A percentile compares a stretch with the other conserved stretches of the same genome.
Evolutionary conservation across 23 red algal species (phyloP).

Genomic region (Gracilaria caudata): DNA sequence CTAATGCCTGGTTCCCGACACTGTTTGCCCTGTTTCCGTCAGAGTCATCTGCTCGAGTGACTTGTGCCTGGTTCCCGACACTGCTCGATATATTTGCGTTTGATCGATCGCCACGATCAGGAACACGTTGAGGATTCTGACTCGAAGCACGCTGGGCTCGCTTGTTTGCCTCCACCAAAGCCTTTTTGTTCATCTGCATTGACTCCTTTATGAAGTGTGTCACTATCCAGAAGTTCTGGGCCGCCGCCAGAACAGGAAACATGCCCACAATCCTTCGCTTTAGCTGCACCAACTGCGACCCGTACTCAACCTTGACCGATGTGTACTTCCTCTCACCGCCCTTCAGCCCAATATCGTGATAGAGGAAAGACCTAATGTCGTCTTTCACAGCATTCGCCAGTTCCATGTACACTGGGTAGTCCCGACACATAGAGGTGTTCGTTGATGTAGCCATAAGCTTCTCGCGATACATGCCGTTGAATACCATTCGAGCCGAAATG

Average conservation of each 20-base stretch:
- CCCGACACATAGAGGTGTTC: neutral
- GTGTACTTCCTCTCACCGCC: neutral
- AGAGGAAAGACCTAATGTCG: neutral
- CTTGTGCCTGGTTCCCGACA: too few relatives aligned
- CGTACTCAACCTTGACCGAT: neutral
- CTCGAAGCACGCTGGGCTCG: neutral
- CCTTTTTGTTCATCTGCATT: neutral
- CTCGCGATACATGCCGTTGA: neutral
- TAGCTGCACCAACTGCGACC: neutral
- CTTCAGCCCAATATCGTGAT: neutral
- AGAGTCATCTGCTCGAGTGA: too few relatives aligned
- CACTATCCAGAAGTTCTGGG: neutral
- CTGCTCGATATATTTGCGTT: too few relatives aligned
- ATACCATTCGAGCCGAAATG: neutral
- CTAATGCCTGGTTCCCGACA: too few relatives aligned
- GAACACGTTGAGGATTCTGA: too few relatives aligned
- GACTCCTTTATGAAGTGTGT: neutral
- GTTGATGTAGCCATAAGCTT: neutral
- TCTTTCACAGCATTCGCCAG: neutral
- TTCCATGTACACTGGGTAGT: neutral
- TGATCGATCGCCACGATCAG: too few relatives aligned
- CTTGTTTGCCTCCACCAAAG: conserved; percentile 1
- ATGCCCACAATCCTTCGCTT: neutral
- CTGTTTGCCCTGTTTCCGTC: too few relatives aligned
- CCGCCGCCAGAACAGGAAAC: neutral